A percentile compares a stretch with the other conserved stretches of the same genome.
Evolutionary conservation across 345 rosid genomes (phyloP).

Genomic region (Eucalyptus lansdowneana): DNA sequence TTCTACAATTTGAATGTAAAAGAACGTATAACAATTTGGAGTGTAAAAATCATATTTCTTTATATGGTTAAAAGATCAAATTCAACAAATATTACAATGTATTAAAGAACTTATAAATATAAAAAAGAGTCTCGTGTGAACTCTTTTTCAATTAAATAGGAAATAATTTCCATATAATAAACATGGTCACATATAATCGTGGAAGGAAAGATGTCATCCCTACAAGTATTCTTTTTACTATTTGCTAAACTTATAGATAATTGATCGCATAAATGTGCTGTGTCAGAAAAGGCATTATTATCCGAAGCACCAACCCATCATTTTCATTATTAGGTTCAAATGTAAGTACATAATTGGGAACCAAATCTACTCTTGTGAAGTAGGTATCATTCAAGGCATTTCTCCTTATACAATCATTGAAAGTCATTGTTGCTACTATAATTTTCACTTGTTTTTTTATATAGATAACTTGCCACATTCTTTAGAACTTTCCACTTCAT

Average conservation of each 20-base stretch:
- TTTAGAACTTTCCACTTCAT: not conserved
- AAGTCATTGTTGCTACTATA: not conserved
- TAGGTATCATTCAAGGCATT: not conserved
- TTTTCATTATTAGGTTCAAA: not conserved
- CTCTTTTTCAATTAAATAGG: not conserved
- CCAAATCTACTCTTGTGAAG: not conserved
- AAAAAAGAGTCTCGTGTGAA: not conserved
- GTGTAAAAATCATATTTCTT: not conserved
- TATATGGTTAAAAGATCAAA: not conserved
- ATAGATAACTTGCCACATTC: not conserved
- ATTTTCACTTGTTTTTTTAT: not conserved
- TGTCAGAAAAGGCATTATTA: not conserved
- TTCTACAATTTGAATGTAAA: not conserved
- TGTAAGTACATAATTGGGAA: not conserved
- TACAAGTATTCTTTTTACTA: not conserved
- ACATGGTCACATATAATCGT: not conserved
- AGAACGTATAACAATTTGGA: not conserved
- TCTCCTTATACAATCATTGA: not conserved
- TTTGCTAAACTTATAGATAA: not conserved
- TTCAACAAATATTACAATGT: not conserved
- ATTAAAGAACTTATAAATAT: not conserved
- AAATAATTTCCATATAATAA: not conserved
- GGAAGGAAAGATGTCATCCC: not conserved
- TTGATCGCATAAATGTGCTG: not conserved
- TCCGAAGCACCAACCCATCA: not conserved